These are phyloP conservation scores for Botrytis elliptica DNA, from an alignment of 2,329 filamentous ascomycete genomes.

Conservation along the genomic window DNA sequence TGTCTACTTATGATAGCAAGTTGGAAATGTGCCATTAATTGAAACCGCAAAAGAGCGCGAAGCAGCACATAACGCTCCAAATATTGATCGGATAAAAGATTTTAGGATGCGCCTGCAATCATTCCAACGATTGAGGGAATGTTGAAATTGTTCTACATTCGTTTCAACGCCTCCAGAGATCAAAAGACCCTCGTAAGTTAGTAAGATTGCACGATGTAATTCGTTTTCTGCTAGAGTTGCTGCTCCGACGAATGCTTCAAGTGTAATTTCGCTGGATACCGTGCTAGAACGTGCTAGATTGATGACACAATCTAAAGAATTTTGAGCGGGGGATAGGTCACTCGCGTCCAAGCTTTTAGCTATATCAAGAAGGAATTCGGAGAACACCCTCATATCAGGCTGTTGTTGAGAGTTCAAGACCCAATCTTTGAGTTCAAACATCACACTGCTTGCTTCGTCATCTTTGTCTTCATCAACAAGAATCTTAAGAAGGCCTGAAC, in stretches of 20 bases:
- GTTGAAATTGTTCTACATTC: background rate
- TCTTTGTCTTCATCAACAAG: too few species aligned
- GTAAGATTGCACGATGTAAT: fast-evolving
- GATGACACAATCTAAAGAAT: too few species aligned
- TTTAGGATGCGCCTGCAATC: background rate
- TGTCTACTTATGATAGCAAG: fast-evolving
- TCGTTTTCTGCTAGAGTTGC: fast-evolving
- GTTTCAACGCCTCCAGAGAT: fast-evolving
- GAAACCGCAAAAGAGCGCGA: too few species aligned
- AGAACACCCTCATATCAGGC: too few species aligned
- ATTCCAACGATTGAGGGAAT: background rate
- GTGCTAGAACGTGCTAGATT: background rate
- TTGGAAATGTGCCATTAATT: background rate
- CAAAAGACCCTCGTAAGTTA: background rate
- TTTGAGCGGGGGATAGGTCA: too few species aligned
- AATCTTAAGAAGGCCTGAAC: too few species aligned
- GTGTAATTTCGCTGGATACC: fast-evolving
- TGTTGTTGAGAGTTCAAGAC: too few species aligned
- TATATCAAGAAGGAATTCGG: too few species aligned
- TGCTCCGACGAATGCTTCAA: background rate
- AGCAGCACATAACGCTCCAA: too few species aligned
- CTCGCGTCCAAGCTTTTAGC: fast-evolving
- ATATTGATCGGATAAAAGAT: too few species aligned
- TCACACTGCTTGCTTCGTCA: too few species aligned
- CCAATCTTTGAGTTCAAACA: too few species aligned